Conservation (phyloP, 805 yeast genomes). For the Kuraishia ogatae region DNA sequence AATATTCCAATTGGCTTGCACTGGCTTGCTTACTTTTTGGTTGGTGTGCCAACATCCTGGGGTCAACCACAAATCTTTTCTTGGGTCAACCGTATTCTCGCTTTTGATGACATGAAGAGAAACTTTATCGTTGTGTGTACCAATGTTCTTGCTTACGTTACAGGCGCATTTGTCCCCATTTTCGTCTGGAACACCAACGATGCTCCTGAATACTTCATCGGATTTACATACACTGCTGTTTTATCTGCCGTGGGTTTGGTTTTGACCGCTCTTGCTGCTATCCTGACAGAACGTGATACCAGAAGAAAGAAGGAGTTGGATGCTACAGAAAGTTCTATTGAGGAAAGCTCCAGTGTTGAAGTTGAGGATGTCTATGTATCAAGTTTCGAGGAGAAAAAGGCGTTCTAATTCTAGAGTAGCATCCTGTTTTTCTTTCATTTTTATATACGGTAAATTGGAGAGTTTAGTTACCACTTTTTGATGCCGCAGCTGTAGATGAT, state of each 20-base stretch:
- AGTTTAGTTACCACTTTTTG: too few relatives aligned
- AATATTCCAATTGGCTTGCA: slow-evolving; percentile 37
- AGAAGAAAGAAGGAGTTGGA: background rate
- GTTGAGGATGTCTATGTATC: background rate
- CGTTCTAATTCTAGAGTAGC: background rate
- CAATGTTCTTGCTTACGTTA: slow-evolving; percentile 32
- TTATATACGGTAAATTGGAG: background rate
- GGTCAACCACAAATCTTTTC: slow-evolving; percentile 50
- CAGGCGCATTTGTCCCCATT: slow-evolving; percentile 31
- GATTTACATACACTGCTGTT: slow-evolving; percentile 29
- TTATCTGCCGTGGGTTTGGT: slow-evolving; percentile 24
- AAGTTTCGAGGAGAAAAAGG: background rate
- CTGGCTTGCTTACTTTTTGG: slow-evolving; percentile 40
- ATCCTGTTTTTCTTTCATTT: background rate
- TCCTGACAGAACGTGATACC: slow-evolving; percentile 14
- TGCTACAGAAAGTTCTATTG: background rate
- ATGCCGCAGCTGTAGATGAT: too few relatives aligned
- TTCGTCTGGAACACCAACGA: slow-evolving; percentile 30
- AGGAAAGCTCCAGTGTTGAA: background rate
- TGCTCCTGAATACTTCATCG: slow-evolving; percentile 27
- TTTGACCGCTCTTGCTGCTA: slow-evolving; percentile 17
- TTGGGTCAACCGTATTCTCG: slow-evolving; percentile 43
- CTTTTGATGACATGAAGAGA: slow-evolving; percentile 33
- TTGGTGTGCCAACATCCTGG: slow-evolving; percentile 38
- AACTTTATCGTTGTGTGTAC: slow-evolving; percentile 28